Percentiles rank a stretch among this genome's conserved stretches.
Conservation (phyloP, 352 stramenopile genomes). For the Globisporangium rhizosaccharum region DNA sequence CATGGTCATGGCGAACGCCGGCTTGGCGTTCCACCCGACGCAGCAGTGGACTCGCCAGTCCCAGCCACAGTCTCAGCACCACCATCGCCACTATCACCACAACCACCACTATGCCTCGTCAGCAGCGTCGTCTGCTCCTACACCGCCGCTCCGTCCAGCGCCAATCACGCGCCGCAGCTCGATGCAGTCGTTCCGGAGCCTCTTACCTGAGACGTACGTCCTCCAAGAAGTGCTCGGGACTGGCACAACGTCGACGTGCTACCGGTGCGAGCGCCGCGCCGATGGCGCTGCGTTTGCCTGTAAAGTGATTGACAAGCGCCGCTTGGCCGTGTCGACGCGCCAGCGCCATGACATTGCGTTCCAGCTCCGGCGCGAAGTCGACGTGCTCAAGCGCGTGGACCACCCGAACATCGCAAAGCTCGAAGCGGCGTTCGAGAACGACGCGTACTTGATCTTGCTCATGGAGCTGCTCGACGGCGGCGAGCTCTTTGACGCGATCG, state of each 20-base stretch:
- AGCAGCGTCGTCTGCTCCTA: neutral
- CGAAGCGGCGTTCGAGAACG: conserved; percentile 62
- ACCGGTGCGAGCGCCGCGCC: conserved; percentile 39
- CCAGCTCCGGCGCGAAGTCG: conserved; percentile 60
- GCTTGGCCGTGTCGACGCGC: conserved; percentile 34
- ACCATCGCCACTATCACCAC: no score
- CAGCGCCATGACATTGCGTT: conserved; percentile 48
- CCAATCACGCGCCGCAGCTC: conserved; percentile 11
- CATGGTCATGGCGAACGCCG: conserved; percentile 26
- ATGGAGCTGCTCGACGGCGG: conserved; percentile 77
- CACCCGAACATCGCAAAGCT: conserved; percentile 70
- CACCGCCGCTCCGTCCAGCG: neutral
- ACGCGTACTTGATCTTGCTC: conserved; percentile 57
- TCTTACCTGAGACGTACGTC: conserved; percentile 38
- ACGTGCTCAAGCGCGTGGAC: conserved; percentile 52
- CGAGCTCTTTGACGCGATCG: conserved; percentile 79
- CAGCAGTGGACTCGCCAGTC: conserved; percentile 12
- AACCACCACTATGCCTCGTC: neutral
- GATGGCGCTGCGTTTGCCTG: conserved; percentile 57
- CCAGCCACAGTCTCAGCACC: neutral
- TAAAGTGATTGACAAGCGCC: conserved; percentile 77
- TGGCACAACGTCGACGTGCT: conserved; percentile 70
- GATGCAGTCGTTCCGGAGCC: conserved; percentile 25
- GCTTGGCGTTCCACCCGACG: conserved; percentile 8
- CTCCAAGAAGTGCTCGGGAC: conserved; percentile 59